Base-by-base conservation (phyloP, 495 filamentous ascomycete species). In the Glutinoglossum americanum region DNA sequence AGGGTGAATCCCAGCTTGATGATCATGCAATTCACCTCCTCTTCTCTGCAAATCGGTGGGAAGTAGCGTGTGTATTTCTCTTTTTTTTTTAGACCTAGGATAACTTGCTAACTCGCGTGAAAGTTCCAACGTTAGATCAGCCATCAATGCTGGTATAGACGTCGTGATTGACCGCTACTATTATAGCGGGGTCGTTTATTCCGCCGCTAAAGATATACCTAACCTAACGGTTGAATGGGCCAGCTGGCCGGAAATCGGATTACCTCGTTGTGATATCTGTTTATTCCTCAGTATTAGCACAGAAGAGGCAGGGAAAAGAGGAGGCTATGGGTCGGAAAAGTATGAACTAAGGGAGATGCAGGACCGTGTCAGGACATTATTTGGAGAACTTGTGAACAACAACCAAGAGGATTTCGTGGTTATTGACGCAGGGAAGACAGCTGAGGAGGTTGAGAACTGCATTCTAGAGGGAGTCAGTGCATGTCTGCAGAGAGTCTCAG, bases 1-100 rank as follows among this genome's bases (percentile, higher is more conserved):
- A 80, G 63, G 76, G 77, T 62, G 69, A 85, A 62, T 72, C 80
- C 55, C 76, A 87, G 57, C 77, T 89, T 65, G 84, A 93, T 58
- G 92, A 95, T 67, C 89, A 95, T 65, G 82, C 81, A 7, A 94
- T 97, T 62, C 93, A 97, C 67, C 78, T 98, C 21, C 78, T 97
- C 23, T 98, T 97, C 72, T 89, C 86, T 32, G 88, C 92, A 10
- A 97, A 98, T 70, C 78, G 93, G 32, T 98, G 93, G 93, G 93
- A 98, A 69, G 69, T 80, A 58, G 82, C 76, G 66, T 81, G 75
- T 54, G 76, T 65, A 26, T 25, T 6, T 41, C 21, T 28, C 51
- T 11, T 32, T 57, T 27, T 11, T 32, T 57, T 27, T 8, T 1
- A 47, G 51, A 33, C 56, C 28, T 17, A n/a, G 9, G 5, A 21